Conservation (phyloP, 1,139 yeast species). For the Saccharomyces hybrid region DNA sequence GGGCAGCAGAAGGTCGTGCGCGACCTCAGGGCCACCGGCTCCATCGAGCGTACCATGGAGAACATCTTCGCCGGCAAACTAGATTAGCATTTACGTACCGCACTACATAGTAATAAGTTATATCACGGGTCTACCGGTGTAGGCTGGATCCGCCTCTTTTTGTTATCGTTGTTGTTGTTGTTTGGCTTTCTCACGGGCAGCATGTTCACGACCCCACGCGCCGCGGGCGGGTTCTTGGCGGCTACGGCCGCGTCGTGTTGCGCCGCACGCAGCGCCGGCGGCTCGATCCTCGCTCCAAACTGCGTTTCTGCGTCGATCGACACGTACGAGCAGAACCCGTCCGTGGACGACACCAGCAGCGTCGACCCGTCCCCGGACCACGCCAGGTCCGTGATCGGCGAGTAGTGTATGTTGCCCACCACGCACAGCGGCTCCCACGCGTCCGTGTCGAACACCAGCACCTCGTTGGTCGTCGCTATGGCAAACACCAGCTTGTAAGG, state of each 20-base stretch:
- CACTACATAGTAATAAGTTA: neutral
- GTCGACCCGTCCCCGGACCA: conserved; percentile 76
- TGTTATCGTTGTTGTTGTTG: neutral
- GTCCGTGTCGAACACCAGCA: conserved; percentile 74
- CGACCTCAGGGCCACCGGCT: conserved; percentile 61
- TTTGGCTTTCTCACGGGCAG: conserved; percentile 16
- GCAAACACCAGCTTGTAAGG: conserved; percentile 84
- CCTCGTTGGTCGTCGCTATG: conserved; percentile 84
- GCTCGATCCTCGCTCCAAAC: neutral
- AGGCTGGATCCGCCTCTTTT: neutral
- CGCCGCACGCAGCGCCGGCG: neutral
- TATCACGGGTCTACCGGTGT: neutral
- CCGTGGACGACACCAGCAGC: conserved; percentile 73
- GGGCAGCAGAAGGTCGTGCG: conserved; percentile 59
- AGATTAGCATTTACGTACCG: neutral
- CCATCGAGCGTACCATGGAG: conserved; percentile 74
- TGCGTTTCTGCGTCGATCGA: conserved; percentile 36
- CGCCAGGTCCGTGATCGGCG: conserved; percentile 75
- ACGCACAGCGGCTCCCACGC: conserved; percentile 59
- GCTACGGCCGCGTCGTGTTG: neutral
- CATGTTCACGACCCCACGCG: conserved; percentile 14
- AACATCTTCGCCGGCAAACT: conserved; percentile 38
- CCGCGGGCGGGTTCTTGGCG: neutral
- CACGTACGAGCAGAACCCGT: conserved; percentile 79
- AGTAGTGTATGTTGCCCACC: conserved; percentile 75